phyloP scores from a whole-genome alignment of 2,329 filamentous ascomycete species.

The Atkinsonella hypoxylon region DNA sequence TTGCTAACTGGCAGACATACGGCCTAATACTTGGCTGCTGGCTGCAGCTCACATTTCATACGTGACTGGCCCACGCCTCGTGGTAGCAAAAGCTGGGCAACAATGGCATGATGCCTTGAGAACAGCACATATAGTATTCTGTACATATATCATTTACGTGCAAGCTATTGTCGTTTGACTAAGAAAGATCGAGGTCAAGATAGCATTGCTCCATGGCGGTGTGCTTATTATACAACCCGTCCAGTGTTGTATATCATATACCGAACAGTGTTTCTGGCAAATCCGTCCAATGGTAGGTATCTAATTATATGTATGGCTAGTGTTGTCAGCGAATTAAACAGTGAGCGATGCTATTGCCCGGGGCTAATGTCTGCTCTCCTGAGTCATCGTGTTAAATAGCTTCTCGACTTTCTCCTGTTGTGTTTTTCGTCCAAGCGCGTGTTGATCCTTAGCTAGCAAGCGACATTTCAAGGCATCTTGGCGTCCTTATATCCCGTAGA shows the following conservation, averaged over 20 bases:
- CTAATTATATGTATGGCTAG: constrained; percentile 48
- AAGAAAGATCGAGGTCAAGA: constrained; percentile 31
- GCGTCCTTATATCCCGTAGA: background rate
- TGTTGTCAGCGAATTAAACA: constrained; percentile 59
- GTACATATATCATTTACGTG: constrained; percentile 31
- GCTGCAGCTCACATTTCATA: constrained; percentile 30
- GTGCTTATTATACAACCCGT: constrained; percentile 27
- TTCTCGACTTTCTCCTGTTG: constrained; percentile 23
- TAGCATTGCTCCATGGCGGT: constrained; percentile 21
- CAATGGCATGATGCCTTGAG: constrained; percentile 42
- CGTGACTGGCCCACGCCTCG: constrained; percentile 26
- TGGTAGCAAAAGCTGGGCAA: constrained; percentile 30
- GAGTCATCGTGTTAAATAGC: constrained; percentile 47
- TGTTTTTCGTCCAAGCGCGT: too few species aligned
- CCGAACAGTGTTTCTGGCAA: constrained; percentile 62
- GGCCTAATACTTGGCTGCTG: constrained; percentile 21
- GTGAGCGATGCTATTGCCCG: constrained; percentile 32
- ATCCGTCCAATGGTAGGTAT: constrained; percentile 42
- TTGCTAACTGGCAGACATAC: background rate
- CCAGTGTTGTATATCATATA: constrained; percentile 37
- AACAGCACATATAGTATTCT: constrained; percentile 44
- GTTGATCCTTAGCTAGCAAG: too few species aligned
- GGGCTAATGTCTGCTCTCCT: constrained; percentile 23
- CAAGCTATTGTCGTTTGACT: constrained; percentile 30
- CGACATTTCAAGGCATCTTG: too few species aligned